These are phyloP conservation scores for Cochlearia excelsa DNA, from an alignment of 345 rosid species.

Conservation along the genomic window DNA sequence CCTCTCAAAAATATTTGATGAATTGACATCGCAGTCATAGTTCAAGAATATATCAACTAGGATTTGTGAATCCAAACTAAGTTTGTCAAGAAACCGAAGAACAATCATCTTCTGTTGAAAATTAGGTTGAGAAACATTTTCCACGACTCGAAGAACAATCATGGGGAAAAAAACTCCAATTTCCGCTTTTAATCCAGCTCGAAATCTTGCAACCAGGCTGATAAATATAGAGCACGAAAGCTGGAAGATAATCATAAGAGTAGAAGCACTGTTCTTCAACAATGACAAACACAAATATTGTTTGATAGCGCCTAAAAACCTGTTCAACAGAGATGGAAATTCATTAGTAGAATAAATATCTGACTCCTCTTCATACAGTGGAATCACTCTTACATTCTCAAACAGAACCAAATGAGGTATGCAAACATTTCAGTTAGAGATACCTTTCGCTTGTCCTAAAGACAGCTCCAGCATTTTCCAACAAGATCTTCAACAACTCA, in stretches of 20 bases:
- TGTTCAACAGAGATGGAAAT: constrained; percentile 44
- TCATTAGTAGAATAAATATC: constrained; percentile 21
- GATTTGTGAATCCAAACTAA: constrained; percentile 93
- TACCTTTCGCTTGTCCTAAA: constrained; percentile 98
- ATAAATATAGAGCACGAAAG: constrained; percentile 98
- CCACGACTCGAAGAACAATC: constrained; percentile 92
- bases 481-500: constrained; percentile 88
- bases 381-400: not conserved
- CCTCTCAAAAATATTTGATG: constrained; percentile 97
- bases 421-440: not conserved
- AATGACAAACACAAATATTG: constrained; percentile 87
- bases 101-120: constrained; percentile 97
- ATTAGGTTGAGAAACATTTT: constrained; percentile 95
- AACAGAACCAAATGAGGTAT: constrained; percentile 23
- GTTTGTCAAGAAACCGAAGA: constrained; percentile 92
- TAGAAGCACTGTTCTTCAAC: constrained; percentile 95
- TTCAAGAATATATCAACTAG: constrained; percentile 92
- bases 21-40: constrained; percentile 98
- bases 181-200: constrained; percentile 96
- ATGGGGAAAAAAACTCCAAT: constrained; percentile 98
- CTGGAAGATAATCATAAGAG: constrained; percentile 94
- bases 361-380: not conserved
- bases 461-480: constrained; percentile 98
- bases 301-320: constrained; percentile 93
- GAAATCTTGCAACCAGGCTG: constrained; percentile 90